Percentiles rank a stretch among this genome's conserved stretches.
Evolutionary conservation across 192 early-diverging fungal genomes (phyloP).

Genomic region (Dissophora globulifera): DNA sequence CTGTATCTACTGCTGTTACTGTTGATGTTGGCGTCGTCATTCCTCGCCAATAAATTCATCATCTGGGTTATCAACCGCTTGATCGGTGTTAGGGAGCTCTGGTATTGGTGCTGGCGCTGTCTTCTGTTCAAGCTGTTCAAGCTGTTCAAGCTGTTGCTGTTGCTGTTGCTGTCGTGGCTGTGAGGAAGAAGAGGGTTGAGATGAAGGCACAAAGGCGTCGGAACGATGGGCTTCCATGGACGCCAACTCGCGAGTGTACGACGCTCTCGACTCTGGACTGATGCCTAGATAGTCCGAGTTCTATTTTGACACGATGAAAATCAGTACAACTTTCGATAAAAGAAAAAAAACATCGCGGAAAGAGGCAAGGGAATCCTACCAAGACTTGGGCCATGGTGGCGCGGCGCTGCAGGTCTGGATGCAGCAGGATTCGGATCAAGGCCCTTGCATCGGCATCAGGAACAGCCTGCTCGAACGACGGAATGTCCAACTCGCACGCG

Average conservation of each 20-base stretch:
- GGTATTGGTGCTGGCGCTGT: too few species aligned
- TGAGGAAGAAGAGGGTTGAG: background rate
- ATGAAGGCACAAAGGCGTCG: background rate
- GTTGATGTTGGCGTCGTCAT: too few species aligned
- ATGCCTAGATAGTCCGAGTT: background rate
- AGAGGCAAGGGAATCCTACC: conserved; percentile 31
- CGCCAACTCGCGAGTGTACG: background rate
- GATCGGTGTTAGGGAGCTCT: too few species aligned
- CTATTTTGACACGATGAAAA: background rate
- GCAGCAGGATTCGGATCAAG: conserved; percentile 53
- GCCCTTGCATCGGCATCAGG: conserved; percentile 46
- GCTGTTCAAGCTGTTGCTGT: background rate
- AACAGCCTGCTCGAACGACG: conserved; percentile 53
- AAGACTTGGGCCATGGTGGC: conserved; percentile 52
- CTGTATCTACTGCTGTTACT: too few species aligned
- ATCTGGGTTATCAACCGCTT: too few species aligned
- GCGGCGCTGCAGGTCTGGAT: conserved; percentile 54
- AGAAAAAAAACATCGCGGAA: background rate
- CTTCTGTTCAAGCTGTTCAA: too few species aligned
- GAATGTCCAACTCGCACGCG: conserved; percentile 55
- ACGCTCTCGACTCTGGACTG: conserved; percentile 1
- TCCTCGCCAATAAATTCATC: too few species aligned
- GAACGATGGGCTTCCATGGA: background rate
- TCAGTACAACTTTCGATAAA: background rate
- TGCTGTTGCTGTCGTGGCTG: background rate